Evolutionary conservation across 1,284 basidiomycete genomes (phyloP), one percentile per base, ranked within the genome.

Genomic region (Schizophyllum commune): DNA sequence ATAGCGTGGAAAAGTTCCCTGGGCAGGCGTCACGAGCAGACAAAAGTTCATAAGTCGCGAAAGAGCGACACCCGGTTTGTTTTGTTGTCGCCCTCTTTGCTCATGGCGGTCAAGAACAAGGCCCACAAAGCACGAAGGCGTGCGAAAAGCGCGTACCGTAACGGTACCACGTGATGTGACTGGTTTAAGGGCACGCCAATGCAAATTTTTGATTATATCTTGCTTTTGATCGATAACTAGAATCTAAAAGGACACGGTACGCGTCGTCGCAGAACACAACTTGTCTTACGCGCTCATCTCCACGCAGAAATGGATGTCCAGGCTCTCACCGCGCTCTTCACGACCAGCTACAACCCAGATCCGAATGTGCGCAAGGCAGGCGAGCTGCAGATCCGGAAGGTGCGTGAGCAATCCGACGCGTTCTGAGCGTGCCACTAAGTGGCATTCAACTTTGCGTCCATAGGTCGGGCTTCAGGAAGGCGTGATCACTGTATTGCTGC

Each of bases 331-430:
- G 82, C 84, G 67, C 83, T 94, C 60, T 93, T 93, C 70, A 80
- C 88, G 11, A 86, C 87, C 52, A 92, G 90, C 15, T 87, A 85
- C 74, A 89, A 82, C 68, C 80, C 88, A n/a, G 88, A 94, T 74
- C 90, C 91, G 56, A 94, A 94, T 78, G 83, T 87, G 63, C 87
- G 92, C 66, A 91, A 90, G 68, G 78, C 88, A 52, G 88, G 85
- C 52, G 92, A 94, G 72, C 82, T 94, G 47, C 83, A 94, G 73
- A 89, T 94, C 68, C 85, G 91, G 68, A 91, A 89, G 80, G 92
- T 90, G 65, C 58, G 73, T 69, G 39, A n/a, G 19, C 47, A 59
- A 55, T 60, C 58, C 34, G 52, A n/a, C 58, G 17, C 32, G 47
- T 20, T 55, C n/a, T 27, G 21, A 57, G 19, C 1, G 51, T 22